Conservation (phyloP, 2,329 filamentous ascomycete species). For the Arthrinium puccinioides region DNA sequence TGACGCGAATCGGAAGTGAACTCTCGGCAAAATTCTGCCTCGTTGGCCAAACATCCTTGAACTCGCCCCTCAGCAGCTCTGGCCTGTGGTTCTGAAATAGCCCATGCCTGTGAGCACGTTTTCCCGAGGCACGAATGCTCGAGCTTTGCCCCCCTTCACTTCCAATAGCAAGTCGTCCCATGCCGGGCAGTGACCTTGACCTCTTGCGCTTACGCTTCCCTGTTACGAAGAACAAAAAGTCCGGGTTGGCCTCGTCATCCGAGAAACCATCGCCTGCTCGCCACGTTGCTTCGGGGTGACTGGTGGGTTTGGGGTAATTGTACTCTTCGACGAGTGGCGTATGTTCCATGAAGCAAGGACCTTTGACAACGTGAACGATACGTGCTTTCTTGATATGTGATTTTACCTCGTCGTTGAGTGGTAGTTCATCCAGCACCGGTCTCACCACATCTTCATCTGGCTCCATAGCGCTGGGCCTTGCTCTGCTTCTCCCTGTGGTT, state of each 20-base stretch:
- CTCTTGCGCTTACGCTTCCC: slow-evolving; percentile 15
- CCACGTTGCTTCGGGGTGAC: slow-evolving; percentile 14
- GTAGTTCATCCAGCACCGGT: not conserved
- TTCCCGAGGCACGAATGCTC: slow-evolving; percentile 3
- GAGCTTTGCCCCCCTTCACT: slow-evolving; percentile 3
- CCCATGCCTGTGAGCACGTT: not conserved
- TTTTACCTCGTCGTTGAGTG: not conserved
- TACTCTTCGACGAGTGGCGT: slow-evolving; percentile 9
- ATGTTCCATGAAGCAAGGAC: slow-evolving; percentile 15
- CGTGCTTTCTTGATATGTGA: not conserved
- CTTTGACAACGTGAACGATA: slow-evolving; percentile 9
- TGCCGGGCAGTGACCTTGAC: slow-evolving; percentile 10
- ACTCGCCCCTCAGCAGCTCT: slow-evolving; percentile 3
- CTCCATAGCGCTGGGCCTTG: not conserved
- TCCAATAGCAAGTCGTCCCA: slow-evolving; percentile 16
- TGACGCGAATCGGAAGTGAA: not conserved
- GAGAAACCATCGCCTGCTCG: slow-evolving; percentile 22
- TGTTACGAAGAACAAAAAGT: slow-evolving; percentile 12
- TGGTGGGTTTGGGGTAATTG: slow-evolving; percentile 14
- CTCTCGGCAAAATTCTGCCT: slow-evolving; percentile 17
- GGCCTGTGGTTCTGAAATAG: not conserved
- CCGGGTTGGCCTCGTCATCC: slow-evolving; percentile 16
- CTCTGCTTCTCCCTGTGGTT: not conserved
- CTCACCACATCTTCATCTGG: not conserved
- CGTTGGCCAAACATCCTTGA: slow-evolving; percentile 20